Base-by-base conservation (phyloP, 306 rosid species). In the Begonia peltatifolia region DNA sequence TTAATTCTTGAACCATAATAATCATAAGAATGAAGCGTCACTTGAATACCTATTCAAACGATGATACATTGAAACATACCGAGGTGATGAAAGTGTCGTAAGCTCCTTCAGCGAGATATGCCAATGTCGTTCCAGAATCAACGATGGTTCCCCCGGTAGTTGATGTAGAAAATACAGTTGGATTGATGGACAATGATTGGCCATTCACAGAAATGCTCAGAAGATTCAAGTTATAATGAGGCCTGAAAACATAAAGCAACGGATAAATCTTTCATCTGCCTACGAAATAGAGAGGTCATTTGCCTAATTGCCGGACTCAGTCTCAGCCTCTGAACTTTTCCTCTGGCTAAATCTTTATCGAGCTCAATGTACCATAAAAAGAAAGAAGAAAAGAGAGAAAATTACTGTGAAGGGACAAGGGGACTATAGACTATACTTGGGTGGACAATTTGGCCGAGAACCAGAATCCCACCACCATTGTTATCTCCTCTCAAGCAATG, bases 141-240 rank as follows among this genome's bases (percentile, higher is more conserved):
- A 84, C 46, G 47, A 84, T 75, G 54, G 94, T 84, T 42, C 94
- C 94, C 61, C 60, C 47, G 69, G 14, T 77, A 66, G 20, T 68
- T 61, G 94, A 84, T 51, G 84, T 77, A 68, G 75, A 56, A 58
- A 84, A 84, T 52, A 84, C 83, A 1, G 78, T 52, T 51, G 80
- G 56, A 59, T 66, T 71, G 56, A 84, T 73, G 55, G 78, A 38
- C 59, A 84, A 61, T 6, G 14, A 25, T 62, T 80, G 78, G 60
- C 94, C 87, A 0, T 64, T 68, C 50, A 84, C 88, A 61, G 85
- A 59, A 60, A 84, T 84, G 70, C 82, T 80, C 70, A 71, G 76
- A 46, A 84, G 81, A 68, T 84, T 66, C 75, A 84, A 59, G 55
- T 84, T 80, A 68, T 84, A 84, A 69, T 84, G 88, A 23, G 94